Evolutionary conservation across 75 land plant genomes (phyloP).

Genomic region (Selaginella tamariscina): DNA sequence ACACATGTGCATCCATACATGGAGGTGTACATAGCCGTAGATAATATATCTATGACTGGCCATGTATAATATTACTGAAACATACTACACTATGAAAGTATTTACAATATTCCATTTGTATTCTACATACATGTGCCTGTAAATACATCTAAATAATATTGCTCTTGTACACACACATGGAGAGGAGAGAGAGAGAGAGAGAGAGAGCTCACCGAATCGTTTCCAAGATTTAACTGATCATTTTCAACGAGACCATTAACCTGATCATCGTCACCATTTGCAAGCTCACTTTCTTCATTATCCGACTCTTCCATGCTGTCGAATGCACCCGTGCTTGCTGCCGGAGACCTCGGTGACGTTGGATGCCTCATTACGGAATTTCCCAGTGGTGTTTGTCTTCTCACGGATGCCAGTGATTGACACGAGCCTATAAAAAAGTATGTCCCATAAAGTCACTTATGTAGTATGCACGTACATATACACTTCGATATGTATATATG

Average conservation of each 20-base stretch:
- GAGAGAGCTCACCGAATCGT: background rate
- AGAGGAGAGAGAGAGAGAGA: no score
- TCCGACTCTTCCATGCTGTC: conserved; percentile 88
- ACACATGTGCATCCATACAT: no score
- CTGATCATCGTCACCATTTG: conserved; percentile 33
- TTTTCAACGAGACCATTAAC: conserved; percentile 15
- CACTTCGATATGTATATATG: no score
- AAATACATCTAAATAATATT: no score
- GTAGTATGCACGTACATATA: no score
- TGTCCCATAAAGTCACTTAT: background rate
- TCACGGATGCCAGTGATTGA: background rate
- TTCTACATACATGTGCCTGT: no score
- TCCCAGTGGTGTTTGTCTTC: conserved; percentile 24
- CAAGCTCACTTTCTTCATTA: conserved; percentile 49
- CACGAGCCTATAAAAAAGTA: background rate
- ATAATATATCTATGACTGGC: no score
- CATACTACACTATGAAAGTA: no score
- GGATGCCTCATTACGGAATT: conserved; percentile 34
- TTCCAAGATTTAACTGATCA: background rate
- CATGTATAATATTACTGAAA: no score
- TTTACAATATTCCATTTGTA: no score
- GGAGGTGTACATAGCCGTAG: no score
- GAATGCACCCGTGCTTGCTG: conserved; percentile 53
- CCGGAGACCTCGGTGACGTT: conserved; percentile 75
- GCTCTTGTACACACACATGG: no score